phyloP scores from a whole-genome alignment of 768 basidiomycete genomes.

The Tulasnella sp. region DNA sequence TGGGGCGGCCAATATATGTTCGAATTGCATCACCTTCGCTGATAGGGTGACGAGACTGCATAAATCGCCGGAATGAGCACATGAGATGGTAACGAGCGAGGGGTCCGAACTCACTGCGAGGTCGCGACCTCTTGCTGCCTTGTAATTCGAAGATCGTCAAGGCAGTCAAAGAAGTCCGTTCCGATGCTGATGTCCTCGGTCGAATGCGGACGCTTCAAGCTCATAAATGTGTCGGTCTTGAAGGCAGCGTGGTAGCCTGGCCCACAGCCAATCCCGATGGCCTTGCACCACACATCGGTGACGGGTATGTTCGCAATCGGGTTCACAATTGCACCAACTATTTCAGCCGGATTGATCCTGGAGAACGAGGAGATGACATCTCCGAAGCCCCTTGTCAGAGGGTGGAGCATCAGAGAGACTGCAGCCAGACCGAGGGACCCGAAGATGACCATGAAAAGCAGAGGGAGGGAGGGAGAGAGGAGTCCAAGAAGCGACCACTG shows the following conservation, averaged over 20 bases:
- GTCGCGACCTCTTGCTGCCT: not conserved
- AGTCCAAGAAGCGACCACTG: not conserved
- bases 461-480: not conserved
- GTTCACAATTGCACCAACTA: not conserved
- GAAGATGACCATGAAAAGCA: not conserved
- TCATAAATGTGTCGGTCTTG: not conserved
- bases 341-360: not conserved
- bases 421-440: not conserved
- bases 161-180: conserved; percentile 11
- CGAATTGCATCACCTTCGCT: conserved; percentile 2
- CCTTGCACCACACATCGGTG: not conserved
- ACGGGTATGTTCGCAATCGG: not conserved
- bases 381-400: not conserved
- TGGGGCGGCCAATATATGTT: not conserved
- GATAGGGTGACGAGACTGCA: not conserved
- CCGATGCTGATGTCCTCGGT: conserved; percentile 2
- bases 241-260: not conserved
- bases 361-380: not conserved
- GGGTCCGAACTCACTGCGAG: not conserved
- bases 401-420: not conserved
- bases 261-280: not conserved
- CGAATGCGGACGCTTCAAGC: not conserved
- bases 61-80: not conserved
- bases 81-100: not conserved
- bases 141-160: conserved; percentile 3